Conservation (phyloP, 1,284 basidiomycete species). For the Moniliophthora roreri region DNA sequence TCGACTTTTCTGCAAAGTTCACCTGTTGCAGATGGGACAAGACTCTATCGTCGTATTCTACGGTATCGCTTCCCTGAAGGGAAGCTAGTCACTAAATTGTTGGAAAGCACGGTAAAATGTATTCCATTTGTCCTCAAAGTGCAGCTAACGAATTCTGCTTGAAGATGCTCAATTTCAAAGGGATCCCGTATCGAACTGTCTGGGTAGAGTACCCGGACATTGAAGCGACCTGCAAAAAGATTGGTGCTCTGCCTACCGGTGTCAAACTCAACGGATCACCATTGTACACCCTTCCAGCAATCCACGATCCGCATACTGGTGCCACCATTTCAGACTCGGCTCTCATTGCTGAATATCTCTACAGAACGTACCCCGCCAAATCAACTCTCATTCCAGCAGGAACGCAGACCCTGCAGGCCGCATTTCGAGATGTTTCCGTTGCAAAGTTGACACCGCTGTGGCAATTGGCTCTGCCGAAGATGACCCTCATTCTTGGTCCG, state of each 20-base stretch:
- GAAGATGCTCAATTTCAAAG: constrained; percentile 41
- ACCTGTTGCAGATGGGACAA: no score
- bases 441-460: constrained; percentile 18
- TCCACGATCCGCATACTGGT: constrained; percentile 30
- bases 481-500: constrained; percentile 30
- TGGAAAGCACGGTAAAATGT: no score
- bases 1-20: no score
- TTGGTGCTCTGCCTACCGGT: constrained; percentile 31
- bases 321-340: constrained; percentile 36
- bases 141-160: no score
- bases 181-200: constrained; percentile 36
- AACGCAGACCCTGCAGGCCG: constrained; percentile 30
- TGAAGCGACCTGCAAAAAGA: constrained; percentile 26
- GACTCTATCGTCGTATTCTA: no score
- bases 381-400: constrained; percentile 25
- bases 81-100: no score
- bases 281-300: constrained; percentile 22
- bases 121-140: no score
- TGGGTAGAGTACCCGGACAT: constrained; percentile 43
- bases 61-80: no score
- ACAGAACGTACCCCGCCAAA: constrained; percentile 41
- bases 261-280: constrained; percentile 24
- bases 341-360: constrained; percentile 46
- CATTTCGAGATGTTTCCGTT: constrained; percentile 26
- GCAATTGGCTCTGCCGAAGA: constrained; percentile 23